Base-by-base conservation (phyloP, 208 protist genomes). In the Leishmania arabica region DNA sequence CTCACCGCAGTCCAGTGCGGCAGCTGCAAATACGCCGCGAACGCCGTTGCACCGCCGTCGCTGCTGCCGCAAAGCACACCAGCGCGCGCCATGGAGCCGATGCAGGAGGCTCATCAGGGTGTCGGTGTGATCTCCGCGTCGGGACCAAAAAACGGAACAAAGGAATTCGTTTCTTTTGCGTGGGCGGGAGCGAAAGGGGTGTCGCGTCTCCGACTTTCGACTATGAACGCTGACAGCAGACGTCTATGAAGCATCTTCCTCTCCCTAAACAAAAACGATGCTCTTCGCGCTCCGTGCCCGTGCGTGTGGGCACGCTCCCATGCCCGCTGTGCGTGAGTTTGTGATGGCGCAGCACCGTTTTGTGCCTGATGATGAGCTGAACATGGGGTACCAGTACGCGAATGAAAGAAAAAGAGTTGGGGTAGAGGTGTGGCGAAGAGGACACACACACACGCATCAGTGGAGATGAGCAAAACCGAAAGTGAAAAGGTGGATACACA, bases 21-120 rank as follows among this genome's bases (percentile, higher is more conserved):
- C 77, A 37, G 62, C 71, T 0, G 87, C 62, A 24, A 93, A 88
- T 5, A 97, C 31, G 19, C 94, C 92, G 51, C 92, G 91, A 24
- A 97, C 85, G 15, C 92, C 90, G 77, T 95, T 90, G 40, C 37
- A 58, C 1, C 75, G 54, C 7, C 90, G 81, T 8, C 71, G 70
- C 0, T 49, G 78, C 53, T 95, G 91, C 17, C 78, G 62, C 17
- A 95, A 70, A 0, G 89, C 86, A 0, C 78, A 68, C 70, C 75
- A 85, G 2, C 47, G 58, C 21, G 83, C 81, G 13, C 89, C 83
- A 47, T 89, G 83, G 7, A 88, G 49, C 11, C 84, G 69, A 49
- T 73, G 24, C 15, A 88, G 49, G 37, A 88, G 79, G 54, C 56
- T 79, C 84, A 77, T 77, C 17, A 31, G 13, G 21, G 19, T 58